Evolutionary conservation across 2,329 filamentous ascomycete genomes (phyloP).

Genomic region (Niveomyces coronatus): DNA sequence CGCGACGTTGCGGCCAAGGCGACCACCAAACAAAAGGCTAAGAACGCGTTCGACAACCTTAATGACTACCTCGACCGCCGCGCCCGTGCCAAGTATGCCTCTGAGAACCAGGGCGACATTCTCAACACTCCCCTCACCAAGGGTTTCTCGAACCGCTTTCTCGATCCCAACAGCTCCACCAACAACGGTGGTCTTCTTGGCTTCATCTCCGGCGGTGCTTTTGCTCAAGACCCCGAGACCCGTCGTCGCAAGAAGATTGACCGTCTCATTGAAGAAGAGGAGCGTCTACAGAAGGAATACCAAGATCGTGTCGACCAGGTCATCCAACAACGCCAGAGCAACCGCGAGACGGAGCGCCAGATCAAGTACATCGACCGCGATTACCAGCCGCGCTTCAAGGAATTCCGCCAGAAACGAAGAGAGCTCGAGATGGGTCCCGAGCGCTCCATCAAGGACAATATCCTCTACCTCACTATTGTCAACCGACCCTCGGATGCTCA

Average conservation of each 20-base stretch:
- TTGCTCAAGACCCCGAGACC: conserved; percentile 9
- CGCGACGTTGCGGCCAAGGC: background rate
- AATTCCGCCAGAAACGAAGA: conserved; percentile 8
- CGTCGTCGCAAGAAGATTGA: conserved; percentile 7
- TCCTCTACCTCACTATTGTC: conserved; percentile 11
- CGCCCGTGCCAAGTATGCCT: conserved; percentile 10
- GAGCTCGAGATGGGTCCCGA: conserved; percentile 10
- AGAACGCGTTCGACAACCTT: conserved; percentile 10
- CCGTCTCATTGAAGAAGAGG: conserved; percentile 8
- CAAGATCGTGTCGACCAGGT: conserved; percentile 8
- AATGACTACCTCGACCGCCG: conserved; percentile 11
- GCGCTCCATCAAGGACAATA: conserved; percentile 10
- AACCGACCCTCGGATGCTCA: conserved; percentile 10
- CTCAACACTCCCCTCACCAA: conserved; percentile 9
- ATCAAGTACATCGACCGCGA: conserved; percentile 9
- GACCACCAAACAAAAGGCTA: conserved; percentile 8
- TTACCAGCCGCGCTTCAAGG: conserved; percentile 10
- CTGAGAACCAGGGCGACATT: conserved; percentile 11
- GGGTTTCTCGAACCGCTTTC: conserved; percentile 20
- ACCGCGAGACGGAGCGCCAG: conserved; percentile 9
- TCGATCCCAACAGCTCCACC: conserved; percentile 16
- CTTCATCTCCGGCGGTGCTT: conserved; percentile 9
- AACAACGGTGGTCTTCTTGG: conserved; percentile 12
- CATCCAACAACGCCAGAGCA: conserved; percentile 9
- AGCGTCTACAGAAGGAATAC: conserved; percentile 9